Percentiles rank a stretch among this genome's conserved stretches.
Conservation (phyloP, 2,329 filamentous ascomycete genomes). For the Xylariales sp. region DNA sequence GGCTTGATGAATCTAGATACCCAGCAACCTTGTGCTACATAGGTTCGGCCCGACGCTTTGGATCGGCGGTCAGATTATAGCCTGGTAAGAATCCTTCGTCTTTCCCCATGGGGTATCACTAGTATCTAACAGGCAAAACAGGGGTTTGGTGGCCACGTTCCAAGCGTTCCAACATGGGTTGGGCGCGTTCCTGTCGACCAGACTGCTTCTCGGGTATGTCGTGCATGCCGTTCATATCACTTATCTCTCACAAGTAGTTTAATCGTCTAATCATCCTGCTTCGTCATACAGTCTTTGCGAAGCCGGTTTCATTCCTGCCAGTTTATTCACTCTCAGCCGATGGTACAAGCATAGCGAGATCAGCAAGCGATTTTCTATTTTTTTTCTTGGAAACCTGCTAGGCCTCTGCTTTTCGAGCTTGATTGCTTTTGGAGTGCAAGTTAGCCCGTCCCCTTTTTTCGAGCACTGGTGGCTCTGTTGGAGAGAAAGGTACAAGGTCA, state of each 20-base stretch:
- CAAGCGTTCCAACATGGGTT: constrained; percentile 47
- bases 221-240: too few relatives aligned
- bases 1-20: constrained; percentile 48
- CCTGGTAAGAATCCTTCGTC: too few relatives aligned
- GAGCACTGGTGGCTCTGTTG: constrained; percentile 53
- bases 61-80: too few relatives aligned
- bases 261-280: too few relatives aligned
- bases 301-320: constrained; percentile 48
- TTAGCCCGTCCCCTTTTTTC: constrained; percentile 42
- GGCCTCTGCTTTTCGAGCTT: constrained; percentile 38
- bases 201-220: constrained; percentile 49
- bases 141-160: constrained; percentile 51
- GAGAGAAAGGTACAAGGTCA: constrained; percentile 40
- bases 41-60: constrained; percentile 46
- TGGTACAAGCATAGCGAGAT: constrained; percentile 45
- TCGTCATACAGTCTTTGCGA: constrained; percentile 44
- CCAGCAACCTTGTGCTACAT: constrained; percentile 43
- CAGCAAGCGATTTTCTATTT: constrained; percentile 44
- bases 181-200: constrained; percentile 41
- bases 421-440: constrained; percentile 41
- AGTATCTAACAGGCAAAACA: too few relatives aligned
- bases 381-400: constrained; percentile 53
- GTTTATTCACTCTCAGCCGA: constrained; percentile 45
- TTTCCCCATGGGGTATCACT: too few relatives aligned
- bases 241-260: too few relatives aligned